Evolutionary conservation across 2,329 filamentous ascomycete genomes (phyloP), one percentile per base, ranked within the genome.

Genomic region (Diaporthe sp.): DNA sequence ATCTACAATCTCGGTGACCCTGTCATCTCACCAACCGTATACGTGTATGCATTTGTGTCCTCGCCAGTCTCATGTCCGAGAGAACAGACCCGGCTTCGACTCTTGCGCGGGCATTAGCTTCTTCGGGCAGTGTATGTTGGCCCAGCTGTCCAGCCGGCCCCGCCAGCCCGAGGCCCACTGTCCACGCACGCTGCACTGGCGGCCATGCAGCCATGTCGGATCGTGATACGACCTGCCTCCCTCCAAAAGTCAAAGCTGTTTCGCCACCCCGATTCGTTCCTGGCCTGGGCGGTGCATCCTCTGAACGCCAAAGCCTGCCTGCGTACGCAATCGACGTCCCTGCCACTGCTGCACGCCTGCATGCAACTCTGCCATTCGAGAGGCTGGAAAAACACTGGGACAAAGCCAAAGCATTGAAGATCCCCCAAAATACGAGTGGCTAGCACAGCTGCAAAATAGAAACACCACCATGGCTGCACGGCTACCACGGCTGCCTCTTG

Each of bases 341-440:
- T 71, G 49, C 61, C 70, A 67, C 74, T n/a, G 39, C 58, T 58
- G 31, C 61, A 61, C 57, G 46, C 49, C 70, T 34, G 53, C 69
- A 75, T 44, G 53, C 69, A 73, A 49, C 46, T 72, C 19, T 59
- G n/a, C 73, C 68, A 58, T 61, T 55, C 42, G 70, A 72, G 70
- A 69, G 70, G 61, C 71, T 65, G 58, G 61, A 58, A 73, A 59
- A 37, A 42, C 58, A 72, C 73, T 65, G 67, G 57, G 44, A 69
- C 53, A 19, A 10, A 61, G n/a, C 59, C 39, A 61, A 28, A 55
- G 28, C 58, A 49, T 62, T 69, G 53, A 57, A 22, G 39, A 59
- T 73, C 59, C 19, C 59, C 19, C 59, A 68, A 69, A 62, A 75
- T 69, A 75, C 74, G 70, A 49, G 70, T 73, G 61, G 70, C 70